phyloP scores from a whole-genome alignment of 306 rosid species.

The Quercus gilva region DNA sequence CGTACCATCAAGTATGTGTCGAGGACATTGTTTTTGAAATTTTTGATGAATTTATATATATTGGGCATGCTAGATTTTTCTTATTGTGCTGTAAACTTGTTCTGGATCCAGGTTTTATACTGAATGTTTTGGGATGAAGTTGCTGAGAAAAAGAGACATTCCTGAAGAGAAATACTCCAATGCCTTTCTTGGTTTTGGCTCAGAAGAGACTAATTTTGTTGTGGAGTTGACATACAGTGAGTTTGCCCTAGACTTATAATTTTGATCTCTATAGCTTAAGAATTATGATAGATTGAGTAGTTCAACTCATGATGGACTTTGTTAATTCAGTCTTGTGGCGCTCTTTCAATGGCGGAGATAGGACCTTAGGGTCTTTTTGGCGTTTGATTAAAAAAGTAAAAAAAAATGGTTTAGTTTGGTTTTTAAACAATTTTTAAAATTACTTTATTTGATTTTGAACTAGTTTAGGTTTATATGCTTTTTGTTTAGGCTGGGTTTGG shows the following conservation, averaged over 20 bases:
- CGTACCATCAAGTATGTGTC: conserved; percentile 80
- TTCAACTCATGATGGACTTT: not conserved
- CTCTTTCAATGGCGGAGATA: not conserved
- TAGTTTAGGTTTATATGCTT: too few species aligned
- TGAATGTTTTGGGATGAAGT: conserved; percentile 83
- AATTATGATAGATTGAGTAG: not conserved
- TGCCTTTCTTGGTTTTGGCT: conserved; percentile 90
- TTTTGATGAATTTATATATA: conserved; percentile 3
- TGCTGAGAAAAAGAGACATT: conserved; percentile 74
- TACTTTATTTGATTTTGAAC: too few species aligned
- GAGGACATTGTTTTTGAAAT: not conserved
- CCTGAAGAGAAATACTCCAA: conserved; percentile 90
- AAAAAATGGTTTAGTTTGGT: too few species aligned
- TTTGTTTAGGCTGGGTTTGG: too few species aligned
- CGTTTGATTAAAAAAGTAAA: too few species aligned
- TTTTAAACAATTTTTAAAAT: too few species aligned
- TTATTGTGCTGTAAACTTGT: not conserved
- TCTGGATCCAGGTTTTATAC: conserved; percentile 66
- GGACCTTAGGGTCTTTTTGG: too few species aligned
- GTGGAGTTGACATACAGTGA: conserved; percentile 92
- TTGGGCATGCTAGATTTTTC: conserved; percentile 3
- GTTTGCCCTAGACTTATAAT: conserved; percentile 28
- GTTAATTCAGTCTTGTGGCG: not conserved
- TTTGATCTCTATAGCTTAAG: not conserved
- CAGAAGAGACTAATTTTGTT: conserved; percentile 72